phyloP scores from a whole-genome alignment of 495 filamentous ascomycete genomes.

The Bathelium albidoporum region DNA sequence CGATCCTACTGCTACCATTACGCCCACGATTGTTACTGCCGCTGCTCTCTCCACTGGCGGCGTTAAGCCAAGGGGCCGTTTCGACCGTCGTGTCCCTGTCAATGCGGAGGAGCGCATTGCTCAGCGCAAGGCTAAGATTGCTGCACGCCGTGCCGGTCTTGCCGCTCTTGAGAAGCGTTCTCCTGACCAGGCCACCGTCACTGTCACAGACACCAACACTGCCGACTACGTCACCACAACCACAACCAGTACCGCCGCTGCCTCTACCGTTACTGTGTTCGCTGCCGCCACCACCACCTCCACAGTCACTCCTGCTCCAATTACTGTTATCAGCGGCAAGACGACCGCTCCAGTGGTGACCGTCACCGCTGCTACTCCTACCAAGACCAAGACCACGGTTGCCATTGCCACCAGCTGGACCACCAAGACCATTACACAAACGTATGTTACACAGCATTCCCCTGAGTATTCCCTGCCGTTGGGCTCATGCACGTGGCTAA shows the following conservation, averaged over 20 bases:
- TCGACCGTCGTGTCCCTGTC: conserved; percentile 3
- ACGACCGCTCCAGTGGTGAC: conserved; percentile 15
- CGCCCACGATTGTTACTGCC: conserved; percentile 16
- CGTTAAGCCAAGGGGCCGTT: neutral
- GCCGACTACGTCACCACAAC: conserved; percentile 6
- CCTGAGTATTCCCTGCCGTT: neutral
- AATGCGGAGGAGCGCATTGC: conserved; percentile 9
- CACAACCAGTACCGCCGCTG: conserved; percentile 21
- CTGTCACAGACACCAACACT: conserved; percentile 16
- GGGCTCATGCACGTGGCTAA: neutral
- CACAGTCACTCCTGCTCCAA: conserved; percentile 7
- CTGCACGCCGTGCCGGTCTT: conserved; percentile 10
- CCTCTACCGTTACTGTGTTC: conserved; percentile 20
- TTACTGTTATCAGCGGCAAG: conserved; percentile 10
- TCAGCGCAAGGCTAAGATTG: conserved; percentile 11
- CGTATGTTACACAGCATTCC: conserved; percentile 13
- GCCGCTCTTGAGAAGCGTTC: conserved; percentile 20
- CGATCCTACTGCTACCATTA: conserved; percentile 23
- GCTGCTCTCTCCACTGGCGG: neutral
- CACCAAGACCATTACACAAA: conserved; percentile 11
- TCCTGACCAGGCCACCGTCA: conserved; percentile 23
- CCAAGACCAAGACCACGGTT: conserved; percentile 16
- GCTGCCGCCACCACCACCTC: conserved; percentile 1
- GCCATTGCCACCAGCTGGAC: conserved; percentile 15
- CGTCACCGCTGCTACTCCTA: conserved; percentile 22